A percentile compares a stretch with the other conserved stretches of the same genome.
Conservation (phyloP, 2,329 filamentous ascomycete species). For the Hyphodiscus sp. region DNA sequence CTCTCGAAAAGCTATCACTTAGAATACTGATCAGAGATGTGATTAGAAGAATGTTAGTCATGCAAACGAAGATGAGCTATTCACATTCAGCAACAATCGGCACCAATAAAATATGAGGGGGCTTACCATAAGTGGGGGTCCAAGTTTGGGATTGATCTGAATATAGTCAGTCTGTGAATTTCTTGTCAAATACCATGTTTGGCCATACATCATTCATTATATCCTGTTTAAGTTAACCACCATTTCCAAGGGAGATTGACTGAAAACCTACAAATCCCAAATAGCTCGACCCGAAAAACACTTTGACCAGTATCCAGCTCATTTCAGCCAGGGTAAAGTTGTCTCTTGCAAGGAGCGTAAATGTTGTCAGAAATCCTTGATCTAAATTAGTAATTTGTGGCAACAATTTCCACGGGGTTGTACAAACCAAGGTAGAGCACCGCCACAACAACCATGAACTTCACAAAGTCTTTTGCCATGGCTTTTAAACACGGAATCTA, state of each 20-base stretch:
- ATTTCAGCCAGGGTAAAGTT: conserved; percentile 58
- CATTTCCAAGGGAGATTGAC: neutral
- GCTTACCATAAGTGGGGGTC: conserved; percentile 38
- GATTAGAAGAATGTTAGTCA: conserved; percentile 73
- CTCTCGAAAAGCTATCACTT: conserved; percentile 59
- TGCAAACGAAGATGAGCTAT: conserved; percentile 58
- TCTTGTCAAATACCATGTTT: neutral
- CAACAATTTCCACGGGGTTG: neutral
- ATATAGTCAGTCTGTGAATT: conserved; percentile 28
- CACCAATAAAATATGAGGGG: neutral
- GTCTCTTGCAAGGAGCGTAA: conserved; percentile 69
- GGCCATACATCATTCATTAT: conserved; percentile 50
- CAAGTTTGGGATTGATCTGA: conserved; percentile 23
- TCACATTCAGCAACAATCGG: neutral
- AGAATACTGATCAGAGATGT: conserved; percentile 73
- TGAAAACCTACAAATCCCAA: conserved; percentile 57
- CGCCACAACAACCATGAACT: conserved; percentile 72
- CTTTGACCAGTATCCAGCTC: conserved; percentile 71
- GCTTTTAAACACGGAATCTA: conserved; percentile 82
- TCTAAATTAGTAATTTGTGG: neutral
- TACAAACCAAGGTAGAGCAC: conserved; percentile 67
- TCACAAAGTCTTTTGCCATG: conserved; percentile 90
- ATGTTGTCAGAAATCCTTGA: conserved; percentile 75
- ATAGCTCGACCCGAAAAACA: conserved; percentile 72
- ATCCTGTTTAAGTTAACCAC: conserved; percentile 31